Conservation (phyloP, 345 rosid genomes). For the Mercurialis annua region DNA sequence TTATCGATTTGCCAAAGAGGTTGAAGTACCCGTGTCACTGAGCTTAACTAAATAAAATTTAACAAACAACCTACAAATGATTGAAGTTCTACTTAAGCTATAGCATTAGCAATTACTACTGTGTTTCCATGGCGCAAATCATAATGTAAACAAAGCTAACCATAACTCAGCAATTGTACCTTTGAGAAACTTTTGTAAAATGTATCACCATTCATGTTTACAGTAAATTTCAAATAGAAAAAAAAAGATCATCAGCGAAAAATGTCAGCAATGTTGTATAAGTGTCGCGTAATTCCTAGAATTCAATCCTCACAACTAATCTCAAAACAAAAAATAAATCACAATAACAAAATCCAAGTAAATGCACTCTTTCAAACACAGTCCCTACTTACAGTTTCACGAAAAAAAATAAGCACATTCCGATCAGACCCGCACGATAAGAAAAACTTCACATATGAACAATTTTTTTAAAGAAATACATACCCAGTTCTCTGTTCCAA, state of each 20-base stretch:
- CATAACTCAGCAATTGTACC: not conserved
- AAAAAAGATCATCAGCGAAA: not conserved
- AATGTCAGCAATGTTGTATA: not conserved
- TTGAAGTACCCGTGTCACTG: not conserved
- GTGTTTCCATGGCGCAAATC: not conserved
- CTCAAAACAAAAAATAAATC: not conserved
- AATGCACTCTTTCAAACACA: not conserved
- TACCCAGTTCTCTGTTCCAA: constrained; percentile 94
- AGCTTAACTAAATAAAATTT: not conserved
- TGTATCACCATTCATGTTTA: not conserved
- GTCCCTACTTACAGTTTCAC: too few species aligned
- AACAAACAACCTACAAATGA: not conserved
- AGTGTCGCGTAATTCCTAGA: not conserved
- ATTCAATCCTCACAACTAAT: not conserved
- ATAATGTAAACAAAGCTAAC: not conserved
- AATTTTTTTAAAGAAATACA: constrained; percentile 7
- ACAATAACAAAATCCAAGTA: not conserved
- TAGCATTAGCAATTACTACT: not conserved
- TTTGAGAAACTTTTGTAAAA: not conserved
- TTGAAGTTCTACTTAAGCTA: not conserved
- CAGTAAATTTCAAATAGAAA: not conserved
- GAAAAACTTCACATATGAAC: too few species aligned
- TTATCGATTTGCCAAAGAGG: not conserved
- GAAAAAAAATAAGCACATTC: not conserved
- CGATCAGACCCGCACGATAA: too few species aligned